Conservation (phyloP, 1,284 basidiomycete species). For the Trichosporon coremiiforme region DNA sequence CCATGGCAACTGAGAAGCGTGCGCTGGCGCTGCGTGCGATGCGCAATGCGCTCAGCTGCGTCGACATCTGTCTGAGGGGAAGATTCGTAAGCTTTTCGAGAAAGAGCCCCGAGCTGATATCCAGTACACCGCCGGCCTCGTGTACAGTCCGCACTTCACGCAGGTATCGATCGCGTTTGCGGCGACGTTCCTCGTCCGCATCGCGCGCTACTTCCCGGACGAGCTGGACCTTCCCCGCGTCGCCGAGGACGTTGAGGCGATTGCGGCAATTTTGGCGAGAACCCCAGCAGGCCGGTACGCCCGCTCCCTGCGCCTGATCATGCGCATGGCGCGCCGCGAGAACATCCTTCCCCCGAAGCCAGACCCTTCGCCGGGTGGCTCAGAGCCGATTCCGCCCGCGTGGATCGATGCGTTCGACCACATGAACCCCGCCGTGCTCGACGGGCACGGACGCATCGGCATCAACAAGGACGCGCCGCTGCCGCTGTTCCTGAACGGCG, state of each 20-base stretch:
- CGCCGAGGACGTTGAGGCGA: conserved; percentile 69
- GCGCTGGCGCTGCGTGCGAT: conserved; percentile 37
- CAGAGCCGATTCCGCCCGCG: not conserved
- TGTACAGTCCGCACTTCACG: conserved; percentile 61
- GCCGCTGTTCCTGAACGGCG: conserved; percentile 39
- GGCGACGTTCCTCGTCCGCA: conserved; percentile 76
- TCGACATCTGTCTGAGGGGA: conserved; percentile 34
- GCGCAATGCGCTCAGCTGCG: conserved; percentile 35
- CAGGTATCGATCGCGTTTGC: conserved; percentile 64
- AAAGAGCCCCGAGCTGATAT: conserved; percentile 30
- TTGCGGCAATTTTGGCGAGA: conserved; percentile 69
- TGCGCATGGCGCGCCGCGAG: conserved; percentile 71
- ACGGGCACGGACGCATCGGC: conserved; percentile 30
- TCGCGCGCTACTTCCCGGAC: conserved; percentile 77
- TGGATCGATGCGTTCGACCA: conserved; percentile 18
- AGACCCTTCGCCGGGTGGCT: not conserved
- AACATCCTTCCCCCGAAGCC: not conserved
- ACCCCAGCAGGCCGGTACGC: conserved; percentile 83
- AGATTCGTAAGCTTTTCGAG: conserved; percentile 17
- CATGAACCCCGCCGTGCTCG: not conserved
- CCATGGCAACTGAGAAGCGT: conserved; percentile 35
- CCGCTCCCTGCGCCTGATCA: conserved; percentile 75
- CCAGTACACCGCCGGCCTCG: conserved; percentile 78
- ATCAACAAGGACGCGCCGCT: conserved; percentile 33
- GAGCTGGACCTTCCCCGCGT: conserved; percentile 73